Base-by-base conservation (phyloP, 768 basidiomycete genomes). In the Tulasnella sp. region DNA sequence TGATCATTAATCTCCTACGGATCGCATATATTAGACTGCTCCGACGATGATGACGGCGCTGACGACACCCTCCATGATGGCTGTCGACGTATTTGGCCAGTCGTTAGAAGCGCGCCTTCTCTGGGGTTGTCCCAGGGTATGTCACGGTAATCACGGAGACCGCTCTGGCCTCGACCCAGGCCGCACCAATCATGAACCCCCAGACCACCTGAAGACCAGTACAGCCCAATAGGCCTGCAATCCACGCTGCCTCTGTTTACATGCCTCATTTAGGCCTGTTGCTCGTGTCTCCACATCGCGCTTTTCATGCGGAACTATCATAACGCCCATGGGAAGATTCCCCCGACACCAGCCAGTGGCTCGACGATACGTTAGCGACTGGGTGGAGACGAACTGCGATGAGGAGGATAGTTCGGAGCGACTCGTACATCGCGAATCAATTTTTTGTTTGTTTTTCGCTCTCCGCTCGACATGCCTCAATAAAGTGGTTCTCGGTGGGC, bases 261-360 rank as follows among this genome's bases (percentile, higher is more conserved):
- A 67, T 67, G 61, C 61, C 61, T 67, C 61, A 35, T 67, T 67
- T 18, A 67, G 61, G 61, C 61, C 61, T 67, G 61, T 67, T 35
- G 26, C 61, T 32, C 61, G 29, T 35, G 61, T 67, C 61, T 67
- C 61, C 61, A 35, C 61, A 67, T 67, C 29, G 61, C 61, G 61
- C 61, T 35, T 67, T 67, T 67, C 61, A 67, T 67, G 61, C 61
- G 61, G 61, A 67, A 10, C 61, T 67, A 67, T 67, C 61, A 67
- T 5, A 67, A 67, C 61, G 61, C 61, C n/a, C 61, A 67, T 67
- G 61, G 61, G 61, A 67, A 67, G 61, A 67, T 67, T 67, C 61
- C 61, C 61, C 61, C 61, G 61, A 67, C 61, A 67, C 4, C 61
- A 23, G 11, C 26, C 26, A 67, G 9, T 67, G 32, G 61, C 61